Evolutionary conservation across 106 monocot genomes (phyloP), one percentile per base, ranked within the genome.

Genomic region (Allium cepa): DNA sequence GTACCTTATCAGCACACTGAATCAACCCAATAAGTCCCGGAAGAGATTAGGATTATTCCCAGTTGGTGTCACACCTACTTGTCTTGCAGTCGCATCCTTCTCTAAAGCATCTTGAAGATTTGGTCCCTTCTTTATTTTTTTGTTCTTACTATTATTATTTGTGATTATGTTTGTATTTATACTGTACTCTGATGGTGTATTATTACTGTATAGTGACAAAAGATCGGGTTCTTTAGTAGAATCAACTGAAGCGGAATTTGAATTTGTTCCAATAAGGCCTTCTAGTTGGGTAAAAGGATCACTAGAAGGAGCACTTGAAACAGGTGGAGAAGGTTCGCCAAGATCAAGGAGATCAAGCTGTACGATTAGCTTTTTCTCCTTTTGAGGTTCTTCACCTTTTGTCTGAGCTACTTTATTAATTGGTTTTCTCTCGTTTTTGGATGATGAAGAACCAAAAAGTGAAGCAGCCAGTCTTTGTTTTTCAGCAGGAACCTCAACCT

Each of bases 381-480:
- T 77, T 7, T 69, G 36, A 57, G 77, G 59, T 72, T 46, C 66
- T 17, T 60, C 68, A 76, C 64, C 27, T 26, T 61, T 22, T 62
- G 70, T 87, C 9, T 78, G 83, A 3, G 15, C 13, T 55, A 49
- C 63, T 48, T 16, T 84, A 62, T 73, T 74, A 60, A 56, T 27
- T 45, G 77, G n/a, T 78, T 72, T 93, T 64, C 80, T 88, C 48
- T 82, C 87, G 56, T 62, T 72, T 76, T 82, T 96, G 7, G 83
- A 71, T 57, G 84, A 69, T 67, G 85, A 76, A 46, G 66, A 55
- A 62, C 99, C 99, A 65, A 99, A 99, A 11, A 99, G 71, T 13
- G 99, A 93, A 60, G 99, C 93, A 26, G 99, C 99, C 49, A 99
- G 58, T 76, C 62, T 87, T 66, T 99, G 99, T 67, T 99, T 99